Conservation (phyloP, 306 rosid species). For the Cucurbita argyrosperma region DNA sequence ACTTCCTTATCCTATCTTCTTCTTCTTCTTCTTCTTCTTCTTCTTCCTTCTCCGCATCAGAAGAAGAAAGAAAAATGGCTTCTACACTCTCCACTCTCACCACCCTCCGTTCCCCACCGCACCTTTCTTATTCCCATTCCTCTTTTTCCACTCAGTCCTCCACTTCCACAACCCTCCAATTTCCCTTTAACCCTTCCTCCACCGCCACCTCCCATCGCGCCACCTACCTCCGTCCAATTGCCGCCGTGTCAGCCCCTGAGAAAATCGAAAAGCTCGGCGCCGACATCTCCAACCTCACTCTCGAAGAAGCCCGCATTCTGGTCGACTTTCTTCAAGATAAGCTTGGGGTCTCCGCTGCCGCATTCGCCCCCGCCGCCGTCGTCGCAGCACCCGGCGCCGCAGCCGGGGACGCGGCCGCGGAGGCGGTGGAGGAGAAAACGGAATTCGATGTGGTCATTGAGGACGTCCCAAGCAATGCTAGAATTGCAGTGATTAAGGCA, state of each 20-base stretch:
- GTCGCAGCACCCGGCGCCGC: conserved; percentile 25
- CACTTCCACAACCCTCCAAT: conserved; percentile 23
- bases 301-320: conserved; percentile 63
- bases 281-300: conserved; percentile 58
- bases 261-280: conserved; percentile 52
- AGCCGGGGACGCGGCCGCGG: conserved; percentile 24
- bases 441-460: conserved; percentile 88
- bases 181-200: conserved; percentile 17
- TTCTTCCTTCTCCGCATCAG: neutral
- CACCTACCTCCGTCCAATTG: conserved; percentile 37
- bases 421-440: conserved; percentile 61
- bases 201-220: conserved; percentile 25
- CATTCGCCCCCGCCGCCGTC: conserved; percentile 59
- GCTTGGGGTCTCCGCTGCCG: conserved; percentile 84
- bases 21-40: neutral
- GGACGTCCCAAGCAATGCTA: conserved; percentile 65
- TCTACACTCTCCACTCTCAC: conserved; percentile 42
- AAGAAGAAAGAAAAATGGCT: conserved; percentile 25
- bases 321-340: conserved; percentile 83
- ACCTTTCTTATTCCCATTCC: conserved; percentile 14
- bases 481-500: conserved; percentile 78
- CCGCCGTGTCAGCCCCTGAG: conserved; percentile 50
- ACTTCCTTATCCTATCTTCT: conserved; percentile 21
- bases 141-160: conserved; percentile 20
- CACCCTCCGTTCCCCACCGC: conserved; percentile 26